Base-by-base conservation (phyloP, 306 rosid genomes). In the Vigna reflexopilosa region DNA sequence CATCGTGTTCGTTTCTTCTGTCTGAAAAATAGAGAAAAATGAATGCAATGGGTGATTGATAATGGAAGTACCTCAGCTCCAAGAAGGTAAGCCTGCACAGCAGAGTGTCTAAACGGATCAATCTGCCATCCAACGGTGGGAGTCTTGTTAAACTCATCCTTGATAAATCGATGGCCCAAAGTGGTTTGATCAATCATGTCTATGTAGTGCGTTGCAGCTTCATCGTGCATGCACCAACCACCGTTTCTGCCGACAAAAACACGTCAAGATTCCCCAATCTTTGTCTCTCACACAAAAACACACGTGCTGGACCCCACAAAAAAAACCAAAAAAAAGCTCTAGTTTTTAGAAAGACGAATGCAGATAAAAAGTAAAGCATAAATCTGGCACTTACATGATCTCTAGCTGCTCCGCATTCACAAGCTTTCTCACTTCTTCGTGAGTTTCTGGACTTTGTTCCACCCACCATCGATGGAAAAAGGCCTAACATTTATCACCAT, bases 201-300 rank as follows among this genome's bases (percentile, higher is more conserved):
- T 63, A 94, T 89, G 83, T 92, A 92, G 76, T 92, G 97, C 5
- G 67, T 26, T 12, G 98, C 76, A 7, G 98, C 98, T 85, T 94
- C 98, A 80, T 94, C 98, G n/a, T 94, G 98, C 98, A 94, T 94
- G 19, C 97, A 90, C 98, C 98, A 94, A 38, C 97, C 98, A 9
- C 97, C 98, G 78, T 94, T 94, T 79, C 98, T 94, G 72, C 70
- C 75, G 20, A 80, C 65, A 82, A 0, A 59, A 26, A 16, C 32
- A 49, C 16, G 22, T 59, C 20, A 66, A 30, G 47, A 67, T 24
- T 34, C 38, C 51, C 0, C 14, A 9, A 15, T 74, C 63, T 71
- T 11, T 70, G 1, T 52, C 22, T 32, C 50, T 66, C 49, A 64
- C 45, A 30, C 7, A 0, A 34, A 34, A 56, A 26, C n/a, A 57